These are phyloP conservation scores for Musa balbisiana DNA, from an alignment of 202 grass and related monocot genomes.

Conservation along the genomic window DNA sequence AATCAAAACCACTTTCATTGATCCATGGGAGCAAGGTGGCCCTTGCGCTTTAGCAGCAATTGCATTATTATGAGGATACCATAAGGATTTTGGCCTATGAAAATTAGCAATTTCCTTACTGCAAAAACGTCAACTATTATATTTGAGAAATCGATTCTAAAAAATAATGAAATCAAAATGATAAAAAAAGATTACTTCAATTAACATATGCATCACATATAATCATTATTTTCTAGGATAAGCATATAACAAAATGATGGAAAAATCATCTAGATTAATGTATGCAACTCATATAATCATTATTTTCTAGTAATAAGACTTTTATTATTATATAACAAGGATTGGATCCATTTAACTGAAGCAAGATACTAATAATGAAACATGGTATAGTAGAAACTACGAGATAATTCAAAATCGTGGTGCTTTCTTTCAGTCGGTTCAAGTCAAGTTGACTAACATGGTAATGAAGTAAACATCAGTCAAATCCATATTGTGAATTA, in stretches of 20 bases:
- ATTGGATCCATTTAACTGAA: neutral
- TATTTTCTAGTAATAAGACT: neutral
- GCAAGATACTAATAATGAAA: neutral
- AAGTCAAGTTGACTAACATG: neutral
- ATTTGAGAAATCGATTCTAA: neutral
- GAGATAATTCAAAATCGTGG: no score
- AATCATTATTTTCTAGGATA: no score
- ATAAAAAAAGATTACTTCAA: neutral
- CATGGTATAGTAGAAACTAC: no score
- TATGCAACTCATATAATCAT: neutral
- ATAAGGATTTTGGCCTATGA: conserved; percentile 87
- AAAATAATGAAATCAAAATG: neutral
- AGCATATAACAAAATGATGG: neutral
- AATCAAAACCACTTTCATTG: conserved; percentile 75
- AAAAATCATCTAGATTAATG: neutral
- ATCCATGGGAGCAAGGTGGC: conserved; percentile 45
- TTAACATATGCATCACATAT: no score
- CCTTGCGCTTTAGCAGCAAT: conserved; percentile 53
- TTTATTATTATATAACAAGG: neutral
- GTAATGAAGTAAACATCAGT: neutral
- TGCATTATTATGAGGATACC: conserved; percentile 92
- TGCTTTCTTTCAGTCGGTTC: no score
- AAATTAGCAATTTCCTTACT: conserved; percentile 94
- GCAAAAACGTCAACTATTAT: conserved; percentile 22
- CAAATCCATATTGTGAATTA: neutral